Conservation (phyloP, 2,329 filamentous ascomycete genomes). For the Tolypocladium nubicola region DNA sequence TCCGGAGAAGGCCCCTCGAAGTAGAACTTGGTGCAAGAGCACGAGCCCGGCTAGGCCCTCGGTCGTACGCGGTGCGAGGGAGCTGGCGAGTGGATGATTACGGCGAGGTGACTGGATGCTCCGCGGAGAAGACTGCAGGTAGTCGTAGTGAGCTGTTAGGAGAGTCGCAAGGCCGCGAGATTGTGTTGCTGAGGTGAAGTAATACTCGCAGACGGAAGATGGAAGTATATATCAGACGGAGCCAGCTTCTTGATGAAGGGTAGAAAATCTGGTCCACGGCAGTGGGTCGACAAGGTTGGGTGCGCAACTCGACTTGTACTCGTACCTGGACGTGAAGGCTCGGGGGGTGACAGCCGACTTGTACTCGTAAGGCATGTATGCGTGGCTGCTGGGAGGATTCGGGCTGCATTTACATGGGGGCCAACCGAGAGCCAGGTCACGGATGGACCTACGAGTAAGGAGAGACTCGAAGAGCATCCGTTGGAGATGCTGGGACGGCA, state of each 20-base stretch:
- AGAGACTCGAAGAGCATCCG: neutral
- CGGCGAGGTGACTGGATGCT: neutral
- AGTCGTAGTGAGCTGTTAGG: neutral
- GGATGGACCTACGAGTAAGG: neutral
- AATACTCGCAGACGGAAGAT: neutral
- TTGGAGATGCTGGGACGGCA: neutral
- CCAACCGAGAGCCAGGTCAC: neutral
- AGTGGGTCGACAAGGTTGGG: neutral
- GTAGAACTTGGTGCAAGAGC: neutral
- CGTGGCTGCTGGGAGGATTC: neutral
- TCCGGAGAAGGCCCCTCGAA: neutral
- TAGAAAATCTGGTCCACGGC: neutral
- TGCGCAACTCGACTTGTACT: too few relatives aligned
- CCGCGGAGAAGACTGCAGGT: neutral
- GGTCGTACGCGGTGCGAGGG: neutral
- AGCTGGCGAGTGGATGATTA: neutral
- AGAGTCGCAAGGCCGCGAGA: neutral
- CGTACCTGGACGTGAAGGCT: neutral
- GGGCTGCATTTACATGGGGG: conserved; percentile 1
- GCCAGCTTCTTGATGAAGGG: neutral
- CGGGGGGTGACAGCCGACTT: neutral
- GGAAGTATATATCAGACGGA: neutral
- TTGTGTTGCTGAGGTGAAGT: neutral
- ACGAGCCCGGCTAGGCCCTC: neutral
- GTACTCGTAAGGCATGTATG: neutral